Evolutionary conservation across 768 basidiomycete species (phyloP).

Genomic region (Phlegmacium glaucopus): DNA sequence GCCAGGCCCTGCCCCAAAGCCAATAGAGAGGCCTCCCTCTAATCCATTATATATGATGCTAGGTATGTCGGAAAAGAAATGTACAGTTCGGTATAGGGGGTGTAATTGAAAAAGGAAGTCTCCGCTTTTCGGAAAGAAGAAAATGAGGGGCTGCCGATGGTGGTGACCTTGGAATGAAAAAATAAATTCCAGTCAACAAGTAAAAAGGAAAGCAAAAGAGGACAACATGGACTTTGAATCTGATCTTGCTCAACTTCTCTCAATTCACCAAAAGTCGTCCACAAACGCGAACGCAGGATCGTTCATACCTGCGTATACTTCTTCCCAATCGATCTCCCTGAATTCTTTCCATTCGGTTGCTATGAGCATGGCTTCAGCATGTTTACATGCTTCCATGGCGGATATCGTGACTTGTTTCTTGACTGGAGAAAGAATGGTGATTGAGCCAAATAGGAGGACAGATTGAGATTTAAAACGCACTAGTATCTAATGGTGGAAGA

Average conservation of each 20-base stretch:
- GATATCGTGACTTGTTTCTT: conserved; percentile 88
- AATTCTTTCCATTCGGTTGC: conserved; percentile 99
- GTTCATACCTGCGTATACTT: conserved; percentile 83
- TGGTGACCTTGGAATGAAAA: no score
- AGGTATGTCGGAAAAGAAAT: no score
- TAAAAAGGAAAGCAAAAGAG: background rate
- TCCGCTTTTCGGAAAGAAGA: no score
- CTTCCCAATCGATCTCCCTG: conserved; percentile 85
- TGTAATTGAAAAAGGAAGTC: no score
- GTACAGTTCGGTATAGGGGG: no score
- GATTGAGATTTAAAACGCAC: conserved; percentile 44
- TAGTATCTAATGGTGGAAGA: conserved; percentile 52
- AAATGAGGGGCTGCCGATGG: no score
- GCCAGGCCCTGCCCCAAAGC: no score
- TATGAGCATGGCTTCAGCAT: conserved; percentile 91
- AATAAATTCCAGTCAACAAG: background rate
- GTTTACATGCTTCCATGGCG: conserved; percentile 84
- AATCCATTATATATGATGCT: no score
- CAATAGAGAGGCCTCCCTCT: no score
- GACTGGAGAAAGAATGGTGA: conserved; percentile 42
- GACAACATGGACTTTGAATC: conserved; percentile 70
- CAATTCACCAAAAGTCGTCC: conserved; percentile 86
- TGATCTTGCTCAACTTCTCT: conserved; percentile 75
- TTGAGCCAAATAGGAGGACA: conserved; percentile 3
- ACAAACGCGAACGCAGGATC: conserved; percentile 98